These are phyloP conservation scores for Hibiscus mutabilis DNA, from an alignment of 345 rosid genomes.

Conservation along the genomic window DNA sequence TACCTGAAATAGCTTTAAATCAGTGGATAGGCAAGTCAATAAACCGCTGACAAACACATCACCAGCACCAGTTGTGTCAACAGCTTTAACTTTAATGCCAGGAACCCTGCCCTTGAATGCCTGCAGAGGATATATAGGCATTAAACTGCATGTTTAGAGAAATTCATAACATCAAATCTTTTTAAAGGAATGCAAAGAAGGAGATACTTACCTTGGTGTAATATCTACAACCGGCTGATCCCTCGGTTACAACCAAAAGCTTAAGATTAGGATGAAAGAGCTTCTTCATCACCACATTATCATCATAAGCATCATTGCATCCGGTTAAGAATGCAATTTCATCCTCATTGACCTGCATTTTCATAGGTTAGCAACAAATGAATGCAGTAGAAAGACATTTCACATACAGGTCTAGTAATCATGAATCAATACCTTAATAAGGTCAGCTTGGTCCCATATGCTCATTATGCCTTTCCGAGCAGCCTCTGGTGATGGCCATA, in stretches of 20 bases:
- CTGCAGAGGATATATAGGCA: constrained; percentile 21
- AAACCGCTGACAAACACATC: constrained; percentile 74
- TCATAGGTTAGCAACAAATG: not conserved
- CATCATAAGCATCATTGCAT: constrained; percentile 53
- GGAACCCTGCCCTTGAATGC: constrained; percentile 60
- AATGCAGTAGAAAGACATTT: not conserved
- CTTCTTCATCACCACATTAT: constrained; percentile 51
- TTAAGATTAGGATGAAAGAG: constrained; percentile 71
- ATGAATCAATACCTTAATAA: constrained; percentile 56
- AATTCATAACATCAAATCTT: no score
- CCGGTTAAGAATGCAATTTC: constrained; percentile 69
- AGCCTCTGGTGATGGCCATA: constrained; percentile 87
- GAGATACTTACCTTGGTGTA: constrained; percentile 59
- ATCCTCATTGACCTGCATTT: constrained; percentile 71
- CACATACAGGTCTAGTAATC: no score
- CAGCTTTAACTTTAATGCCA: constrained; percentile 62
- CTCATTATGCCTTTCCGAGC: constrained; percentile 76
- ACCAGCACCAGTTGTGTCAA: constrained; percentile 86
- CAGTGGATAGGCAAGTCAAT: constrained; percentile 50
- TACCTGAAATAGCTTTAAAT: constrained; percentile 41
- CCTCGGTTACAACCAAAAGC: constrained; percentile 89
- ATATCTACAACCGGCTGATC: constrained; percentile 85
- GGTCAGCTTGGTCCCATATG: constrained; percentile 82
- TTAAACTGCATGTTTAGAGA: no score
- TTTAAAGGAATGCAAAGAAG: no score